Percentiles rank a stretch among this genome's conserved stretches.
Conservation (phyloP, 306 rosid species). For the Prunus mira region DNA sequence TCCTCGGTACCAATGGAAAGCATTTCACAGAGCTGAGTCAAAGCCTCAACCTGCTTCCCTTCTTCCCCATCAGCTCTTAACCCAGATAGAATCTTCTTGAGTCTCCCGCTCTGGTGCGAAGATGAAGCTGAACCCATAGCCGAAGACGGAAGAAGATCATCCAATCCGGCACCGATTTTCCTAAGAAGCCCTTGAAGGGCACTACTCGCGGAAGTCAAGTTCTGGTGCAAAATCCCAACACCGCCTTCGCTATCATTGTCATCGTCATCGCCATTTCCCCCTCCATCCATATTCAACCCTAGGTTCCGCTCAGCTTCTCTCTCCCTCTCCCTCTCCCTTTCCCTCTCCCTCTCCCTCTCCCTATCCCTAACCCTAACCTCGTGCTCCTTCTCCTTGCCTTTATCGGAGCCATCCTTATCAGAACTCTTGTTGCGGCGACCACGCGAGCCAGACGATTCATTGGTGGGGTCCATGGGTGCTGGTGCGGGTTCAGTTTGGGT, state of each 20-base stretch:
- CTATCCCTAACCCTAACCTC: conserved; percentile 83
- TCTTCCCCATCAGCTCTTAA: conserved; percentile 93
- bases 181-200: conserved; percentile 96
- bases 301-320: conserved; percentile 57
- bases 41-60: conserved; percentile 91
- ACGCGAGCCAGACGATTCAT: conserved; percentile 87
- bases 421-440: conserved; percentile 63
- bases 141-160: conserved; percentile 80
- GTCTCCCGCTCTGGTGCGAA: conserved; percentile 88
- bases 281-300: conserved; percentile 62
- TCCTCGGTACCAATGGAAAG: conserved; percentile 98
- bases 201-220: conserved; percentile 88
- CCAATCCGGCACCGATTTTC: conserved; percentile 96
- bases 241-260: conserved; percentile 92
- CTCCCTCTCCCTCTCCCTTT: conserved; percentile 47
- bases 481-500: conserved; percentile 32
- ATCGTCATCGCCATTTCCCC: conserved; percentile 59
- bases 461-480: conserved; percentile 65
- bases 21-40: conserved; percentile 96
- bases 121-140: conserved; percentile 74
- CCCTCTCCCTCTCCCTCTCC: conserved; percentile 64
- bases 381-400: conserved; percentile 85
- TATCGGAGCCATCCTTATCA: conserved; percentile 69
- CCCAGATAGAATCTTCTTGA: conserved; percentile 84
- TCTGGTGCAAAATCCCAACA: conserved; percentile 68